A percentile compares a stretch with the other conserved stretches of the same genome.
phyloP scores from a whole-genome alignment of 176 grass and related monocot genomes.

The Ampelocalamus luodianensis region DNA sequence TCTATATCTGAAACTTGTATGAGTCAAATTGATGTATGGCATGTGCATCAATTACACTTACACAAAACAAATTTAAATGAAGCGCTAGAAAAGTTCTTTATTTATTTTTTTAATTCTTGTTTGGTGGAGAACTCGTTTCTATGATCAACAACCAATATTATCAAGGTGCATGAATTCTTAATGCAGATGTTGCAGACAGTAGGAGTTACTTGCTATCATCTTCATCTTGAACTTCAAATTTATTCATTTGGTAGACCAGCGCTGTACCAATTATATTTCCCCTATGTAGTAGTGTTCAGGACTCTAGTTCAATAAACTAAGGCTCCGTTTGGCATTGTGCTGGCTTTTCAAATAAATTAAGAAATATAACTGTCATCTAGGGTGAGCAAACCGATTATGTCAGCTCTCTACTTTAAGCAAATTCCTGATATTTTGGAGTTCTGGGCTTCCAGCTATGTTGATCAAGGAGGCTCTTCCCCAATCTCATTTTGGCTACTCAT shows the following conservation, averaged over 20 bases:
- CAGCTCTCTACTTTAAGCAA: conserved; percentile 15
- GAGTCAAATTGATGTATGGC: conserved; percentile 9
- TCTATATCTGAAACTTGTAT: background rate
- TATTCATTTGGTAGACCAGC: background rate
- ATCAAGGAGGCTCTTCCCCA: background rate
- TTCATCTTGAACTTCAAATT: conserved; percentile 14
- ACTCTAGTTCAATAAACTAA: background rate
- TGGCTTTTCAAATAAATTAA: conserved; percentile 7
- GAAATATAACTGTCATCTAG: background rate
- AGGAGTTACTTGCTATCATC: background rate
- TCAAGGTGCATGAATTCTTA: conserved; percentile 15
- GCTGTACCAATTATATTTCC: background rate
- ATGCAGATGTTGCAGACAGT: conserved; percentile 2
- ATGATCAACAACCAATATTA: background rate
- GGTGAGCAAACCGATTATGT: background rate
- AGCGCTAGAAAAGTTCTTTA: conserved; percentile 14
- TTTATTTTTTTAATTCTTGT: conserved; percentile 1
- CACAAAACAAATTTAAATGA: conserved; percentile 20
- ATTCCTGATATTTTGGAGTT: conserved; percentile 26
- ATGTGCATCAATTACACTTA: conserved; percentile 4
- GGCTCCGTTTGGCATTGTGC: background rate
- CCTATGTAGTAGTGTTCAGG: background rate
- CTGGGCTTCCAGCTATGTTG: conserved; percentile 25
- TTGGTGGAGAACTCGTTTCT: conserved; percentile 16
- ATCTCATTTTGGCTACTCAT: background rate